Evolutionary conservation across 148 eudicot genomes (phyloP).

Genomic region (Chenopodium quinoa): DNA sequence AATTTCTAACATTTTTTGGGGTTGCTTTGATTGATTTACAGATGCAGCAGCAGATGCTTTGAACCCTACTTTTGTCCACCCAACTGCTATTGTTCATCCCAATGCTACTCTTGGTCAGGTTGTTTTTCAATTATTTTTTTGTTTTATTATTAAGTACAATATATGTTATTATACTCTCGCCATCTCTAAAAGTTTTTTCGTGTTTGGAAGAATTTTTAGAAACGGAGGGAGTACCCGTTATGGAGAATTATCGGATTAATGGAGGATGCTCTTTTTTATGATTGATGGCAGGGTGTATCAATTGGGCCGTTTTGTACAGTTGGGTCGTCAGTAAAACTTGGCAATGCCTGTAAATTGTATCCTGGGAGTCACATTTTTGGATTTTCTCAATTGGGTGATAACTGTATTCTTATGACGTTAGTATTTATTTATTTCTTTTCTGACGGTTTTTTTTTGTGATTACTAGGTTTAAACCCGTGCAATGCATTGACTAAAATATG

Average conservation of each 20-base stretch:
- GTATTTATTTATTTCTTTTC: conserved; percentile 18
- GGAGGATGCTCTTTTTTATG: not conserved
- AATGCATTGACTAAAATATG: no score
- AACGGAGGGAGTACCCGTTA: no score
- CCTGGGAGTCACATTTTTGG: conserved; percentile 94
- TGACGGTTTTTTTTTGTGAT: not conserved
- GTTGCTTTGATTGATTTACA: conserved; percentile 23
- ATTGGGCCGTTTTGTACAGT: conserved; percentile 94
- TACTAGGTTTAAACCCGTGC: not conserved
- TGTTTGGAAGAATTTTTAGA: no score
- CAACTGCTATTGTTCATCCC: conserved; percentile 75
- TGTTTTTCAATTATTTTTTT: not conserved
- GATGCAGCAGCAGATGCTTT: conserved; percentile 37
- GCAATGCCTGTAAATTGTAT: conserved; percentile 72
- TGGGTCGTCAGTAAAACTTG: conserved; percentile 74
- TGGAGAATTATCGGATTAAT: not conserved
- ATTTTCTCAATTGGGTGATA: conserved; percentile 73
- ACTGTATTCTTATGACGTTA: conserved; percentile 75
- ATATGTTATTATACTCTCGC: no score
- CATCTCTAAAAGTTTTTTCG: no score
- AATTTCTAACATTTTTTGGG: not conserved
- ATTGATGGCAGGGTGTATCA: conserved; percentile 63
- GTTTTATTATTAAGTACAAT: no score
- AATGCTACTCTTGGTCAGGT: conserved; percentile 74
- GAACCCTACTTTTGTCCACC: conserved; percentile 51